Percentiles rank a stretch among this genome's conserved stretches.
These are phyloP conservation scores for Pezicula radicicola DNA, from an alignment of 2,329 filamentous ascomycete genomes.

Conservation along the genomic window DNA sequence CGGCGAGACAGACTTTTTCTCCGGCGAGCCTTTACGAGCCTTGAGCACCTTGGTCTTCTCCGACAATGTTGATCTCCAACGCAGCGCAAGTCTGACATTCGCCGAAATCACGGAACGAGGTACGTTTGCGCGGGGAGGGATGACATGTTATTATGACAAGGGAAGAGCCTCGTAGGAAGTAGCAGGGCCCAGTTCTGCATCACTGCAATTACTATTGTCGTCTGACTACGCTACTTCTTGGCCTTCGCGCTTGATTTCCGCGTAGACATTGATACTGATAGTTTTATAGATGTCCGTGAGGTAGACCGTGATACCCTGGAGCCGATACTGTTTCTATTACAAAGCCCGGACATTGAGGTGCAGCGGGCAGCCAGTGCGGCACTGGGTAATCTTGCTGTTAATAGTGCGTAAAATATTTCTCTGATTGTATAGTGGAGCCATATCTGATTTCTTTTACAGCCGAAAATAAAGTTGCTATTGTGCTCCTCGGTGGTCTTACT, in stretches of 20 bases:
- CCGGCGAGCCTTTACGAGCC: slow-evolving; percentile 88
- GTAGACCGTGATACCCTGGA: slow-evolving; percentile 94
- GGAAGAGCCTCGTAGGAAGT: too few relatives aligned
- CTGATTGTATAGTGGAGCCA: slow-evolving; percentile 1
- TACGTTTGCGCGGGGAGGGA: slow-evolving; percentile 39
- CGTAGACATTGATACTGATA: slow-evolving; percentile 13
- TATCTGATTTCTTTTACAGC: slow-evolving; percentile 57
- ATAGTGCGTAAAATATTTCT: slow-evolving; percentile 61
- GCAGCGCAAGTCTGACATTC: slow-evolving; percentile 96
- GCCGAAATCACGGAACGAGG: slow-evolving; percentile 98
- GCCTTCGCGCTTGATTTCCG: background rate
- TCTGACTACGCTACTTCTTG: background rate
- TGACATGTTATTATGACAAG: background rate
- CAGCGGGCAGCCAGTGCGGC: slow-evolving; percentile 95
- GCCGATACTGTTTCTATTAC: slow-evolving; percentile 90
- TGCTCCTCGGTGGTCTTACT: slow-evolving; percentile 82
- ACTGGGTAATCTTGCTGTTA: slow-evolving; percentile 92
- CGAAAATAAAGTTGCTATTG: slow-evolving; percentile 97
- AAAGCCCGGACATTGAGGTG: slow-evolving; percentile 94
- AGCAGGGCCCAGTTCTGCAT: too few relatives aligned
- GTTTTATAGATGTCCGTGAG: slow-evolving; percentile 79
- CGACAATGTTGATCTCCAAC: slow-evolving; percentile 95
- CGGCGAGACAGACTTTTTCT: slow-evolving; percentile 97
- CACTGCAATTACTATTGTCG: too few relatives aligned
- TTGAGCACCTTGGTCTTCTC: slow-evolving; percentile 96